phyloP scores from a whole-genome alignment of 495 filamentous ascomycete genomes.

The Hypoxylon trugodes region DNA sequence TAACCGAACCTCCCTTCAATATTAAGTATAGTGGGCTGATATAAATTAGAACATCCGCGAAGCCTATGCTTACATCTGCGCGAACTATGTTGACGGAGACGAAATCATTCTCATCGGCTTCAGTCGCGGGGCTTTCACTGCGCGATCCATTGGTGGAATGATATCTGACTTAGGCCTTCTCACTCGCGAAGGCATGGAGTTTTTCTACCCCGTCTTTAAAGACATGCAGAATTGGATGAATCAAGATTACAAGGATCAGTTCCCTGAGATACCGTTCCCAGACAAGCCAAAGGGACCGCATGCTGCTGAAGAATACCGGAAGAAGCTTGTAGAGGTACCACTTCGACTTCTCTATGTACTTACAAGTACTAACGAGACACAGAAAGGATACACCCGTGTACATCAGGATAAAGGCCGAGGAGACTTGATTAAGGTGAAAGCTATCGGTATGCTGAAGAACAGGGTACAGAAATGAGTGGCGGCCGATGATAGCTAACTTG shows the following conservation, averaged over 20 bases:
- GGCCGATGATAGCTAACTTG: neutral
- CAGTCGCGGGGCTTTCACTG: conserved; percentile 78
- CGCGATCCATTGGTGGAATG: conserved; percentile 69
- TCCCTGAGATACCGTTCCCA: conserved; percentile 65
- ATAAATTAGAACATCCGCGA: conserved; percentile 65
- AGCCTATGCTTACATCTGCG: conserved; percentile 71
- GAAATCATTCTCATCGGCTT: conserved; percentile 77
- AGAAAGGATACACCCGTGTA: conserved; percentile 51
- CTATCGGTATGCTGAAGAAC: conserved; percentile 46
- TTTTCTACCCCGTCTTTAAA: conserved; percentile 70
- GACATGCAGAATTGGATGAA: conserved; percentile 68
- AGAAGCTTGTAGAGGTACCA: conserved; percentile 46
- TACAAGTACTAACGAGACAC: conserved; percentile 18
- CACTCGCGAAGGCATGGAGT: conserved; percentile 69
- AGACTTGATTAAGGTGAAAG: conserved; percentile 56
- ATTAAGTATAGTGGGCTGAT: conserved; percentile 19
- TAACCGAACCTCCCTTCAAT: neutral
- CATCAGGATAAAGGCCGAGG: conserved; percentile 46
- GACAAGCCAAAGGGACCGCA: conserved; percentile 62
- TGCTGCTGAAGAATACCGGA: conserved; percentile 44
- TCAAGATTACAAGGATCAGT: conserved; percentile 60
- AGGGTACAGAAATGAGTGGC: neutral
- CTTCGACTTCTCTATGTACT: conserved; percentile 36
- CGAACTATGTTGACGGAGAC: conserved; percentile 72
- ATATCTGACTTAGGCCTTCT: conserved; percentile 69